Conservation (phyloP, 139 green algal species). For the Protoeuglena noctilucae region DNA sequence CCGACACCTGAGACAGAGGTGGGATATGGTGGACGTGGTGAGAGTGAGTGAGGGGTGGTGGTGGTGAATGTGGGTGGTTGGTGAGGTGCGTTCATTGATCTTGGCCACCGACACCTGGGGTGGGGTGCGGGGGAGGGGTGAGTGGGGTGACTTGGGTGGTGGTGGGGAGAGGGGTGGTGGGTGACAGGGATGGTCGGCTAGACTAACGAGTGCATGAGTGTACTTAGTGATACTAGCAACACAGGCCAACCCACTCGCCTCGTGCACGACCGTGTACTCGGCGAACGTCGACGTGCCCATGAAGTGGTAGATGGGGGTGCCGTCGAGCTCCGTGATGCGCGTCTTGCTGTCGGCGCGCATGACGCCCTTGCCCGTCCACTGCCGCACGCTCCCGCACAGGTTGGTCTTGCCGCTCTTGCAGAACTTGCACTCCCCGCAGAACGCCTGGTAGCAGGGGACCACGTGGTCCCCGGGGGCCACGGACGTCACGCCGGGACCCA, state of each 20-base stretch:
- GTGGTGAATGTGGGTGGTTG: too few relatives aligned
- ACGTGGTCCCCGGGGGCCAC: constrained; percentile 67
- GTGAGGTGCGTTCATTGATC: too few relatives aligned
- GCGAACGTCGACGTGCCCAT: constrained; percentile 96
- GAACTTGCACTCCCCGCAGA: constrained; percentile 88
- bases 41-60: too few relatives aligned
- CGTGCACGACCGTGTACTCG: constrained; percentile 95
- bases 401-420: constrained; percentile 82
- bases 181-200: too few relatives aligned
- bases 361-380: constrained; percentile 74
- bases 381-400: constrained; percentile 68
- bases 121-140: too few relatives aligned
- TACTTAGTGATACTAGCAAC: too few relatives aligned
- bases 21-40: too few relatives aligned
- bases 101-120: constrained; percentile 27
- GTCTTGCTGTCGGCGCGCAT: constrained; percentile 69
- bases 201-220: too few relatives aligned
- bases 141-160: too few relatives aligned
- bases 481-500: constrained; percentile 53
- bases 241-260: too few relatives aligned
- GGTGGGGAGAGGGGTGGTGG: too few relatives aligned
- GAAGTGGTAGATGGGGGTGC: constrained; percentile 89
- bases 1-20: background rate
- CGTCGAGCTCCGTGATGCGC: constrained; percentile 63
- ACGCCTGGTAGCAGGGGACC: constrained; percentile 81